A percentile compares a stretch with the other conserved stretches of the same genome.
Conservation (phyloP, 1,284 basidiomycete genomes). For the Psilocybe mexicana region DNA sequence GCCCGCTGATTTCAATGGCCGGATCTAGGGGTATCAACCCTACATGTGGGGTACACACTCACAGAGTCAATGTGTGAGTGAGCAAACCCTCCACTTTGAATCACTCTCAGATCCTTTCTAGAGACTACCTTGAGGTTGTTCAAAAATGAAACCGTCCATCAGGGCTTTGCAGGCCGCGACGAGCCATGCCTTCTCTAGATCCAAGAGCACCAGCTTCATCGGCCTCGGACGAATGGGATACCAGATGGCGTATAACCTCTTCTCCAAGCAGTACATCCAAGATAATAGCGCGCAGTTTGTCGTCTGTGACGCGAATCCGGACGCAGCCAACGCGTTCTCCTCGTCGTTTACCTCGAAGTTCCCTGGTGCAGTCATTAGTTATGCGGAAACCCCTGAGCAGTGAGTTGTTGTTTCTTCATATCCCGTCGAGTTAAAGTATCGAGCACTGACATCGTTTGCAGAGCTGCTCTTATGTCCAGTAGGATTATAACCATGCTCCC, state of each 20-base stretch:
- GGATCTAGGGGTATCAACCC: not conserved
- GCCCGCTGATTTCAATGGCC: not conserved
- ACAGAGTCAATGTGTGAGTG: no score
- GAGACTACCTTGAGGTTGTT: not conserved
- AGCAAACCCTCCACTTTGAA: not conserved
- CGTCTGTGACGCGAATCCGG: conserved; percentile 76
- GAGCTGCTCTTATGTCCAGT: conserved; percentile 61
- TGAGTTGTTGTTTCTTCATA: conserved; percentile 37
- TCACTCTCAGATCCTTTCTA: not conserved
- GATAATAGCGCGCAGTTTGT: conserved; percentile 57
- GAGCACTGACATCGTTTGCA: conserved; percentile 12
- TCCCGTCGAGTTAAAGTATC: not conserved
- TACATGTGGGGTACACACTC: no score
- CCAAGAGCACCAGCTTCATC: conserved; percentile 69
- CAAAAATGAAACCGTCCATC: conserved; percentile 29
- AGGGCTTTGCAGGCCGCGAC: conserved; percentile 28
- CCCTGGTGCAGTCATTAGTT: conserved; percentile 55
- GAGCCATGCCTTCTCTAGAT: conserved; percentile 34
- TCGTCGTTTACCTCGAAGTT: conserved; percentile 54
- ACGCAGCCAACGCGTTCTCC: conserved; percentile 57
- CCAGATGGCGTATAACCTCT: conserved; percentile 83
- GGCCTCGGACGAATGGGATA: conserved; percentile 83
- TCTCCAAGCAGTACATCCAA: conserved; percentile 62
- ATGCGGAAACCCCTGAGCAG: conserved; percentile 68
- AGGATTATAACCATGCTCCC: conserved; percentile 87